Conservation (phyloP, 176 grass and related monocot genomes). For the Oryza australiensis region DNA sequence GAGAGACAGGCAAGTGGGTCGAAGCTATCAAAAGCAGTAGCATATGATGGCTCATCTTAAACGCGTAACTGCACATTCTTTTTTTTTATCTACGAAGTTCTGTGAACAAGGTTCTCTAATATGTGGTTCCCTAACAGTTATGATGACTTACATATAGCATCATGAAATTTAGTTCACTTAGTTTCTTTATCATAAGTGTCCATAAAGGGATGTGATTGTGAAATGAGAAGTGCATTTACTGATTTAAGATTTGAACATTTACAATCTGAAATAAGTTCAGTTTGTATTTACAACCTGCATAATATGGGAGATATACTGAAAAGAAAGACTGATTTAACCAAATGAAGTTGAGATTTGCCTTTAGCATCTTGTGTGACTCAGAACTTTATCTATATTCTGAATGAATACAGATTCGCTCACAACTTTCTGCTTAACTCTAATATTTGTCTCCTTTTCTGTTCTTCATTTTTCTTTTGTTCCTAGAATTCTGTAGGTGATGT, state of each 20-base stretch:
- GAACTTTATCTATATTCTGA: conserved; percentile 13
- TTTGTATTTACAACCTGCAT: conserved; percentile 14
- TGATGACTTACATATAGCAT: neutral
- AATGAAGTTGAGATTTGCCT: neutral
- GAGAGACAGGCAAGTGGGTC: neutral
- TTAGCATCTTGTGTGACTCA: conserved; percentile 3
- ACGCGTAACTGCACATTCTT: neutral
- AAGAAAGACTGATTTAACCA: conserved; percentile 31
- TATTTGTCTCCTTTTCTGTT: neutral
- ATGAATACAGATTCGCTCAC: neutral
- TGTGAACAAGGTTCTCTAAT: neutral
- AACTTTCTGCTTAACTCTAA: conserved; percentile 1
- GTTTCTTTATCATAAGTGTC: conserved; percentile 10
- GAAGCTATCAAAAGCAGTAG: neutral
- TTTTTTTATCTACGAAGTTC: neutral
- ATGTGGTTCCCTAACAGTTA: neutral
- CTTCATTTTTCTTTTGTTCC: neutral
- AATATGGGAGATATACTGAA: conserved; percentile 9
- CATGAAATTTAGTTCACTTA: neutral
- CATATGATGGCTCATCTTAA: neutral
- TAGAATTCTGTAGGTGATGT: conserved; percentile 27
- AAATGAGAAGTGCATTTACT: conserved; percentile 17
- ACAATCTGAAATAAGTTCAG: neutral
- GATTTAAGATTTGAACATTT: neutral
- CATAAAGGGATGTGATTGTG: neutral